Conservation (phyloP, 352 stramenopile species). For the Pythium apleroticum region DNA sequence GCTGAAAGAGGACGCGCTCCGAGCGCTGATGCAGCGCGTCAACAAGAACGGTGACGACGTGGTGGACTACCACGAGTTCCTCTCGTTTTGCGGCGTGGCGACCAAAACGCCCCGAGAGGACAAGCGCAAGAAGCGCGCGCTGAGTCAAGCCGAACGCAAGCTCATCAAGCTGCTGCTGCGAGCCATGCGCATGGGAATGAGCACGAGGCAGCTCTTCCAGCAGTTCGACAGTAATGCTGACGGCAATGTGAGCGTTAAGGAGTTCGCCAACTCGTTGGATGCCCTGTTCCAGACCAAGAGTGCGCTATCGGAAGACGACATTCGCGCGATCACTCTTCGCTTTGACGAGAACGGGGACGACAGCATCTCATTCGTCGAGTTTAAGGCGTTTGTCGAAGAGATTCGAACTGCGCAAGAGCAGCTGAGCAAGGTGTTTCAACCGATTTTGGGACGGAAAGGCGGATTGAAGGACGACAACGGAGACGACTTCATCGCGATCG, state of each 20-base stretch:
- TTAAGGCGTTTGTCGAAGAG: slow-evolving; percentile 52
- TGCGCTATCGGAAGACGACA: slow-evolving; percentile 39
- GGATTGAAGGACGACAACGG: background rate
- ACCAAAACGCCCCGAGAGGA: slow-evolving; percentile 21
- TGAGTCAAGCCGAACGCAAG: slow-evolving; percentile 43
- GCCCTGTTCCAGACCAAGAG: slow-evolving; percentile 41
- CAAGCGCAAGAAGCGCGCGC: slow-evolving; percentile 20
- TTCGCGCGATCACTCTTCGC: slow-evolving; percentile 33
- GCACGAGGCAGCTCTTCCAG: slow-evolving; percentile 64
- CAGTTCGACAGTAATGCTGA: slow-evolving; percentile 72
- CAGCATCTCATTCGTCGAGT: slow-evolving; percentile 55
- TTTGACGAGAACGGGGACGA: slow-evolving; percentile 68
- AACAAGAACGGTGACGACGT: slow-evolving; percentile 60
- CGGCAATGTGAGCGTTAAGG: slow-evolving; percentile 47
- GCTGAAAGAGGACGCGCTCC: slow-evolving; percentile 45
- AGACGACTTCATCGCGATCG: slow-evolving; percentile 1
- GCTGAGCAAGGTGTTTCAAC: slow-evolving; percentile 14
- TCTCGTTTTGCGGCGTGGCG: slow-evolving; percentile 48
- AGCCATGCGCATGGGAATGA: slow-evolving; percentile 46
- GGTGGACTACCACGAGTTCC: slow-evolving; percentile 73
- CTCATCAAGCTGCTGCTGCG: slow-evolving; percentile 63
- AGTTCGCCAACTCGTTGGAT: slow-evolving; percentile 61
- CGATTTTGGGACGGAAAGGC: background rate
- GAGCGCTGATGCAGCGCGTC: slow-evolving; percentile 44
- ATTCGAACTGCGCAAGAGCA: slow-evolving; percentile 28